These are phyloP conservation scores for Phymatotrichopsis omnivora DNA, from an alignment of 2,329 filamentous ascomycete species.

Conservation along the genomic window DNA sequence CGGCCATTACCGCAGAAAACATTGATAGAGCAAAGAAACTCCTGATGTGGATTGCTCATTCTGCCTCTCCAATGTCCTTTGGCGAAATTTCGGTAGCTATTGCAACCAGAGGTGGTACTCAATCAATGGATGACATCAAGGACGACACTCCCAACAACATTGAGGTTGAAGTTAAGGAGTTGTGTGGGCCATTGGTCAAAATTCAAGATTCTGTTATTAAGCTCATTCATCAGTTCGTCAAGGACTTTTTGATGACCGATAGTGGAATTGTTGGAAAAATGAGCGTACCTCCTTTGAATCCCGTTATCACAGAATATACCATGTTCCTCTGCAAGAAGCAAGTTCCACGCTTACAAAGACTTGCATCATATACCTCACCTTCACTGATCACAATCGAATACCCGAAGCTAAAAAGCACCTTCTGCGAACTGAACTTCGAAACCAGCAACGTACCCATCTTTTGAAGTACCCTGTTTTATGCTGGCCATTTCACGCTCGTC, in stretches of 20 bases:
- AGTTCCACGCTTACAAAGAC: not conserved
- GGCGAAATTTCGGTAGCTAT: conserved; percentile 3
- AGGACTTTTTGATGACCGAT: too few species aligned
- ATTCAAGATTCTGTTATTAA: not conserved
- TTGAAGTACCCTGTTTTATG: not conserved
- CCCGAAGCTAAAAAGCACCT: not conserved
- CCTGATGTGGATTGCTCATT: conserved; percentile 11
- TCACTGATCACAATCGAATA: not conserved
- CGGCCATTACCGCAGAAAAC: not conserved
- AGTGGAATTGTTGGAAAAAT: too few species aligned
- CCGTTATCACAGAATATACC: not conserved
- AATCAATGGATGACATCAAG: too few species aligned
- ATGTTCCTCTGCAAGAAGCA: not conserved
- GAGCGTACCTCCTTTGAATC: too few species aligned
- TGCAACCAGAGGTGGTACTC: not conserved
- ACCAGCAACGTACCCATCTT: not conserved
- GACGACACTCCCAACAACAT: too few species aligned
- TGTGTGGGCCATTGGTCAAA: not conserved
- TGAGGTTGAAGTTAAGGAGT: too few species aligned
- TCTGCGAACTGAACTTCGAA: not conserved
- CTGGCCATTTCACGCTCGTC: not conserved
- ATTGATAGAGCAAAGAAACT: conserved; percentile 1
- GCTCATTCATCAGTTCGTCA: too few species aligned
- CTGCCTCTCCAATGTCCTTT: conserved; percentile 1
- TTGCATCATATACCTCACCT: not conserved